Base-by-base conservation (phyloP, 306 rosid species). In the Clitoria ternatea region DNA sequence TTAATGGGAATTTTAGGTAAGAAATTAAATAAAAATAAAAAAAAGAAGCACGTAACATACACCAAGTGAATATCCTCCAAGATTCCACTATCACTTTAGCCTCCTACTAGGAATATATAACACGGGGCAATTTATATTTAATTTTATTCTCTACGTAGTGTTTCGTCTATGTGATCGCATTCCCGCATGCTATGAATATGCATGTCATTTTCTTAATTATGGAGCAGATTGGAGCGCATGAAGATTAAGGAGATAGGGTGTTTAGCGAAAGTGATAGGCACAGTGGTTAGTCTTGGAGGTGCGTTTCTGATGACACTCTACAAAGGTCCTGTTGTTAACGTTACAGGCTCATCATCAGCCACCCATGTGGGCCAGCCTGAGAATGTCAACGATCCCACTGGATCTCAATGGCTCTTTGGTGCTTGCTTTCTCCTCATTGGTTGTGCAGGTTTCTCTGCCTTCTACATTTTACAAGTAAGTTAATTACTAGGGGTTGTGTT, bases 231-330 rank as follows among this genome's bases (percentile, higher is more conserved):
- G 81, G 98, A 92, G 76, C 66, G 71, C 30, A n/a, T 92, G 79
- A 77, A 74, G 6, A 60, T 88, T 1, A 89, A 66, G 79, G 83
- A 77, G 36, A 1, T 84, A 4, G 69, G 79, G n/a, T 81, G 92
- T 6, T 83, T 84, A 69, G 96, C 89, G 0, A 92, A 92, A 74
- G 79, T 92, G 65, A 36, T 74, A 2, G 98, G 96, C 11, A 92
- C 98, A 0, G 60, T 62, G 20, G 76, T 85, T 57, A 83, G 83
- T 19, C 85, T 92, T 5, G 77, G 83, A 5, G 98, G 96, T 18
- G 96, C 98, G 1, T 79, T 92, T 84, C 17, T 89, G 9, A 86
- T 92, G 95, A 82, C 96, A 15, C 14, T 89, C 2, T 89, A 89
- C 85, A 92, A 87, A 80, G 94, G 98, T 44, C 96, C 96, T 0